phyloP scores from a whole-genome alignment of 2,329 filamentous ascomycete species.

The Cladosporium velox region DNA sequence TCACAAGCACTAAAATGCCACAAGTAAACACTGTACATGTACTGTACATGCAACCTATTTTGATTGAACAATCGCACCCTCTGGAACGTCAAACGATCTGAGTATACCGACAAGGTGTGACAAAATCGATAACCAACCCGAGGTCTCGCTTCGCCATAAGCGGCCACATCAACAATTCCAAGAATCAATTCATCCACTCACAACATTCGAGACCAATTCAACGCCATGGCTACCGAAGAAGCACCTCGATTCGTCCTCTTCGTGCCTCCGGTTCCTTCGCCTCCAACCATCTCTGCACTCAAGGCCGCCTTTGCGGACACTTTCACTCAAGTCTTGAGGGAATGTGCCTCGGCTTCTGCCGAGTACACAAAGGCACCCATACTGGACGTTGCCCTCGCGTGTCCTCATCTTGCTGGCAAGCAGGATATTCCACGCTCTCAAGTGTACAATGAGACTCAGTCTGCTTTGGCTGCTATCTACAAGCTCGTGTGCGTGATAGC shows the following conservation, averaged over 20 bases:
- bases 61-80: not conserved
- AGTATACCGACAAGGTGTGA: not conserved
- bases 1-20: not conserved
- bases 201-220: not conserved
- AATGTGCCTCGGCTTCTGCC: slow-evolving; percentile 40
- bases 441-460: slow-evolving; percentile 69
- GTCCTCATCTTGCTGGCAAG: slow-evolving; percentile 59
- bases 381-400: slow-evolving; percentile 64
- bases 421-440: slow-evolving; percentile 54
- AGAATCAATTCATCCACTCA: not conserved
- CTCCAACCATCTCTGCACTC: slow-evolving; percentile 43
- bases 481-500: slow-evolving; percentile 74
- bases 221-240: slow-evolving; percentile 26
- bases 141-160: not conserved
- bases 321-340: slow-evolving; percentile 44
- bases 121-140: not conserved
- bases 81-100: not conserved
- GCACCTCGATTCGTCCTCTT: slow-evolving; percentile 42
- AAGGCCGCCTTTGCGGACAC: slow-evolving; percentile 48
- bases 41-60: not conserved
- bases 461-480: slow-evolving; percentile 76
- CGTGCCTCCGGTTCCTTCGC: slow-evolving; percentile 47
- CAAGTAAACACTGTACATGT: not conserved
- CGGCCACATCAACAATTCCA: not conserved
- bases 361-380: slow-evolving; percentile 41